Base-by-base conservation (phyloP, 2,329 filamentous ascomycete species). In the Arthrinium puccinioides region DNA sequence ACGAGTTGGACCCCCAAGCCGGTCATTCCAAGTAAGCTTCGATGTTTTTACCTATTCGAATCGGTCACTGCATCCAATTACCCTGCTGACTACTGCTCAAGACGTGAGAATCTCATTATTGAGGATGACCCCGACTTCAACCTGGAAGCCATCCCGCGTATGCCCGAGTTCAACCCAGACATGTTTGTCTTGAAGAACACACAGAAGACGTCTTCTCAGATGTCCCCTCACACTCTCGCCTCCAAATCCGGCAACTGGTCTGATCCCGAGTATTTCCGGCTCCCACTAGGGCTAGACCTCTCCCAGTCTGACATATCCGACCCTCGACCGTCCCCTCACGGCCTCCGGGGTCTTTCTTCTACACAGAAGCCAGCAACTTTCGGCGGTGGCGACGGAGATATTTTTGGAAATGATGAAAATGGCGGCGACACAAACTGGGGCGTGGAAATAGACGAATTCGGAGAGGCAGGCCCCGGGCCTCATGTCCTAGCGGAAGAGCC, bases 41-140 rank as follows among this genome's bases (percentile, higher is more conserved):
- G 16, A 9, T 24, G 11, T 21, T 30, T n/a, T n/a, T n/a, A n/a
- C n/a, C n/a, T n/a, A n/a, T 19, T 13, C 2, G 21, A n/a, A n/a
- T 6, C n/a, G 11, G 7, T 8, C 7, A 23, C 42, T 49, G 32
- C 55, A 25, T 18, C 3, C 10, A 30, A 15, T 6, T 40, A 15
- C 13, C 13, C 8, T 46, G n/a, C n/a, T n/a, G n/a, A n/a, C n/a
- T n/a, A n/a, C n/a, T n/a, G n/a, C n/a, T n/a, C n/a, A n/a, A 95
- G 87, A 49, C 79, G 76, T 5, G 78, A 84, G 18, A 81, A 89
- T 48, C 79, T 96, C 39, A 67, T 87, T 4, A 68, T 97, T 2
- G 68, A 76, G 37, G 87, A 97, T 51, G 90, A 97, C 52, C 87
- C 88, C 1, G 72, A 76, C 28, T 96, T 97, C 54, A 61, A 85